Conservation (phyloP, 352 stramenopile species). For the Peronospora belbahrii region DNA sequence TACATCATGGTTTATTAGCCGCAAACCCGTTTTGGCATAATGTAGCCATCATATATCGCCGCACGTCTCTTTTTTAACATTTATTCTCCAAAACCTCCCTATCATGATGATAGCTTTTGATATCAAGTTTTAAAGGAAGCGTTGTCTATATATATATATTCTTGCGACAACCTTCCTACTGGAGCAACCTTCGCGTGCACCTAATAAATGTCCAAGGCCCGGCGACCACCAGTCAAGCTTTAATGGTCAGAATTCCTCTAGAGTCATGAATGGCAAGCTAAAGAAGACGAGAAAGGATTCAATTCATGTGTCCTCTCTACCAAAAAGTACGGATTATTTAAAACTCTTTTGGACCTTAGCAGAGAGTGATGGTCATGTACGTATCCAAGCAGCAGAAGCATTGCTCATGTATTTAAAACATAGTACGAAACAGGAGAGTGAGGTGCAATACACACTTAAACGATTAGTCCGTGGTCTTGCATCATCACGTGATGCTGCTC, state of each 20-base stretch:
- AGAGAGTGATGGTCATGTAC: slow-evolving; percentile 56
- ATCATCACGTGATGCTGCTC: slow-evolving; percentile 81
- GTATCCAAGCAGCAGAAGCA: slow-evolving; percentile 49
- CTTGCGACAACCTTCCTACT: no score
- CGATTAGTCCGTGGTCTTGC: slow-evolving; percentile 84
- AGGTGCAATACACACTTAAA: slow-evolving; percentile 88
- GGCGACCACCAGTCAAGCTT: slow-evolving; percentile 29
- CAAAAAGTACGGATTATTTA: slow-evolving; percentile 69
- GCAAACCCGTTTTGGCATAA: no score
- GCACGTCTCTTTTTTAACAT: slow-evolving; percentile 3
- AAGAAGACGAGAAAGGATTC: slow-evolving; percentile 12
- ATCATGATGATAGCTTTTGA: no score
- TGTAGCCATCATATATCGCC: no score
- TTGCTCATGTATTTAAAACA: slow-evolving; percentile 44
- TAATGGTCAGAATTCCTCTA: slow-evolving; percentile 22
- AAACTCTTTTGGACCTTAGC: slow-evolving; percentile 86
- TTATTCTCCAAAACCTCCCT: no score
- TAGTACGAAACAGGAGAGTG: slow-evolving; percentile 25
- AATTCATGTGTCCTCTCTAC: slow-evolving; percentile 8
- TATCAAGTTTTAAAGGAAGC: no score
- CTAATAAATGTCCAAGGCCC: background rate
- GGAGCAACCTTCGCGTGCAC: slow-evolving; percentile 14
- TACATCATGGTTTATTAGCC: no score
- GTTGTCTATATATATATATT: no score
- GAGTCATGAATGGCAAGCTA: slow-evolving; percentile 32